Conservation (phyloP, 768 basidiomycete species). For the Pisolithus microcarpus region DNA sequence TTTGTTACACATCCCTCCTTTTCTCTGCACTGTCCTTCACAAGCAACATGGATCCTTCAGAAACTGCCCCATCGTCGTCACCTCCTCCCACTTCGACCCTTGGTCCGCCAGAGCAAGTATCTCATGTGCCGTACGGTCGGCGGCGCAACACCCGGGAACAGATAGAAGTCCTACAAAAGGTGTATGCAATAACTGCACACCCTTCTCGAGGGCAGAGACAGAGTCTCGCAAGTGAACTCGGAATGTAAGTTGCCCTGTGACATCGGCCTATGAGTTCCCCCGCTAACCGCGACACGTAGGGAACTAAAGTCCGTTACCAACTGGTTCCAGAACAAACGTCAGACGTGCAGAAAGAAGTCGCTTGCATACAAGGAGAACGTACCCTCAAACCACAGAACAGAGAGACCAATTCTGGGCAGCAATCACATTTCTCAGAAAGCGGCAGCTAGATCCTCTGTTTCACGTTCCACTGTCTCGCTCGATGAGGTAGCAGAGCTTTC, state of each 20-base stretch:
- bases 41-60: too few species aligned
- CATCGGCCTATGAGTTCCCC: not conserved
- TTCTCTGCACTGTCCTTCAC: too few species aligned
- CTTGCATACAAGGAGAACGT: slow-evolving; percentile 18
- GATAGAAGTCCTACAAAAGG: slow-evolving; percentile 26
- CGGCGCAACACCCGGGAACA: slow-evolving; percentile 29
- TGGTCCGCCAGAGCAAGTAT: not conserved
- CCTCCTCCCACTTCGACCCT: not conserved
- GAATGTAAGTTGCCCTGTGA: slow-evolving; percentile 24
- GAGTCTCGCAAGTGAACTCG: slow-evolving; percentile 31
- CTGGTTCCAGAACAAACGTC: slow-evolving; percentile 81
- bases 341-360: slow-evolving; percentile 32
- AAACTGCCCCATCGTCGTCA: slow-evolving; percentile 1
- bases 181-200: slow-evolving; percentile 32
- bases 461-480: slow-evolving; percentile 24
- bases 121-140: slow-evolving; percentile 23
- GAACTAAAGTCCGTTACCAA: slow-evolving; percentile 65
- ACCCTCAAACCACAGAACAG: slow-evolving; percentile 2
- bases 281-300: slow-evolving; percentile 30
- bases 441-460: slow-evolving; percentile 9
- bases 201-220: slow-evolving; percentile 38
- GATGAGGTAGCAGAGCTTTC: slow-evolving; percentile 24
- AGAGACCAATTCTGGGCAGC: slow-evolving; percentile 4
- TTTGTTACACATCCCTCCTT: too few species aligned
- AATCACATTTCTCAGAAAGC: slow-evolving; percentile 1